Evolutionary conservation across 2,329 filamentous ascomycete genomes (phyloP).

Genomic region (Aureobasidium leucospermi): DNA sequence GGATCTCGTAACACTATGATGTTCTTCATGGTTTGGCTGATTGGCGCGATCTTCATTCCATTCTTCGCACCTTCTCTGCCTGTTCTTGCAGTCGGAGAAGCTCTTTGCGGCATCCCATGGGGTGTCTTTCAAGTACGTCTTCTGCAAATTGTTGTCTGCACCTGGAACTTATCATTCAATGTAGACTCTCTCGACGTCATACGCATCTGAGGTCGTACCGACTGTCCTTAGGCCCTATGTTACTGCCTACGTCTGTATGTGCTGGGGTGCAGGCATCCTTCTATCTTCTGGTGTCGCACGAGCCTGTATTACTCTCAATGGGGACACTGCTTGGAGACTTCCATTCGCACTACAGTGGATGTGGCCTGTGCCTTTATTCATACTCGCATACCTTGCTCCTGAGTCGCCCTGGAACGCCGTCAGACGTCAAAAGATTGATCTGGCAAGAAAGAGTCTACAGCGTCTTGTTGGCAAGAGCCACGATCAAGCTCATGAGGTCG

Average conservation of each 20-base stretch:
- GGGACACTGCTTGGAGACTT: slow-evolving; percentile 31
- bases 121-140: slow-evolving; percentile 41
- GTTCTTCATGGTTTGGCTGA: background rate
- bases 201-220: slow-evolving; percentile 60
- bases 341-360: slow-evolving; percentile 41
- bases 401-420: slow-evolving; percentile 32
- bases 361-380: slow-evolving; percentile 28
- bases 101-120: slow-evolving; percentile 54
- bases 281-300: slow-evolving; percentile 37
- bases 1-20: slow-evolving; percentile 5
- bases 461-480: background rate
- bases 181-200: slow-evolving; percentile 41
- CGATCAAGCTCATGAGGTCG: background rate
- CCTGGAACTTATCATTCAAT: slow-evolving; percentile 26
- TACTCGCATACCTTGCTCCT: slow-evolving; percentile 32
- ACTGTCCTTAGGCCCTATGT: slow-evolving; percentile 50
- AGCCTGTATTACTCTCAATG: slow-evolving; percentile 24
- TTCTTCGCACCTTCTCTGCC: slow-evolving; percentile 8
- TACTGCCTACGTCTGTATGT: slow-evolving; percentile 55
- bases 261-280: slow-evolving; percentile 56
- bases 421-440: slow-evolving; percentile 28
- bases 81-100: slow-evolving; percentile 51
- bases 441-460: background rate
- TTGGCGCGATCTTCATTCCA: slow-evolving; percentile 48
- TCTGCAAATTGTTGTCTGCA: slow-evolving; percentile 29